Conservation (phyloP, 2,329 filamentous ascomycete genomes). For the Ascochyta fabae region DNA sequence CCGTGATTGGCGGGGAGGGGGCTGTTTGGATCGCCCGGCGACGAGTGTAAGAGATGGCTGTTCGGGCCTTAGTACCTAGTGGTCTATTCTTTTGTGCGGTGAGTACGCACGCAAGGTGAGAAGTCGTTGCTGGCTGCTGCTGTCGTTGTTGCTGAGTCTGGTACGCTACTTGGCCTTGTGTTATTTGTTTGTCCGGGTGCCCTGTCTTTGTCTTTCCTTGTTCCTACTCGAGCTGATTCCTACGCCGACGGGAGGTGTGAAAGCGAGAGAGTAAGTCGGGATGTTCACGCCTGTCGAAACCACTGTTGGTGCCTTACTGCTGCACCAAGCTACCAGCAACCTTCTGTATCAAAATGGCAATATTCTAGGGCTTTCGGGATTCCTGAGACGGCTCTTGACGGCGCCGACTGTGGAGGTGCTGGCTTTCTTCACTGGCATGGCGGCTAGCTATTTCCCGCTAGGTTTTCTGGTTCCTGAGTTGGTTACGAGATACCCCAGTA, state of each 20-base stretch:
- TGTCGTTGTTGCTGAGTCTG: background rate
- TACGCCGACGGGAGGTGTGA: background rate
- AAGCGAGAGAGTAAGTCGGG: background rate
- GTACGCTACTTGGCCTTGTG: background rate
- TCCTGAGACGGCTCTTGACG: conserved; percentile 52
- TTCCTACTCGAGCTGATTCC: background rate
- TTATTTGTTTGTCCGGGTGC: conserved; percentile 5
- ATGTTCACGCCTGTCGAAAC: conserved; percentile 64
- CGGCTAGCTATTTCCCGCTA: conserved; percentile 53
- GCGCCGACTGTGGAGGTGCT: conserved; percentile 52
- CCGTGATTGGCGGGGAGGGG: conserved; percentile 18
- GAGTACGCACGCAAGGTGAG: background rate
- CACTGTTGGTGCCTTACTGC: conserved; percentile 57
- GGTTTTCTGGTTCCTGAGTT: conserved; percentile 53
- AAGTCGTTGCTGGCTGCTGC: background rate
- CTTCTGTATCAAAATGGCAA: conserved; percentile 60
- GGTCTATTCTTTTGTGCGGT: background rate
- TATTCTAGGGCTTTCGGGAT: conserved; percentile 58
- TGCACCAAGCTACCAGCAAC: conserved; percentile 58
- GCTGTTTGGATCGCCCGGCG: conserved; percentile 1
- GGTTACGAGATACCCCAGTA: conserved; percentile 52
- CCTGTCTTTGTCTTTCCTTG: background rate
- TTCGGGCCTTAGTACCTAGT: background rate
- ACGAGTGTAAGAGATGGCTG: conserved; percentile 9
- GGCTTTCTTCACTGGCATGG: conserved; percentile 55